These are phyloP conservation scores for Aspergillus unguis DNA, from an alignment of 2,329 filamentous ascomycete genomes.

Conservation along the genomic window DNA sequence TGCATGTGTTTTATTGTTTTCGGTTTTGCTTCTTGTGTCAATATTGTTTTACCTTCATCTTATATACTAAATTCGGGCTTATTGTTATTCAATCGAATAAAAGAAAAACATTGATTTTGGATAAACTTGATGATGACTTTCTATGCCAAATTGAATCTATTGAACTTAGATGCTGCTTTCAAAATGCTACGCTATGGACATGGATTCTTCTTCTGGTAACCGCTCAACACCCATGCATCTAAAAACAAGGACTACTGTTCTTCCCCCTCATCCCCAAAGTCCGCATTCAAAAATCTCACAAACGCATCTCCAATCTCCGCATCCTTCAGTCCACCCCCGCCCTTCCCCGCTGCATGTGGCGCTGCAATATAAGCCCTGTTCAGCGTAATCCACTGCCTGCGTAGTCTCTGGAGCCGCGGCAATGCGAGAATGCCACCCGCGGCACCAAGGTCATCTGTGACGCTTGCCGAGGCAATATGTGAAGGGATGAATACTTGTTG, in stretches of 20 bases:
- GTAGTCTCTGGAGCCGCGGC: slow-evolving; percentile 42
- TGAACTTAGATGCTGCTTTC: no score
- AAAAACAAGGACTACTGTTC: background rate
- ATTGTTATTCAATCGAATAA: no score
- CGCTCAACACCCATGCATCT: background rate
- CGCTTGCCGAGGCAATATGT: slow-evolving; percentile 34
- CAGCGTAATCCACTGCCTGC: slow-evolving; percentile 47
- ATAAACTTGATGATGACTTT: no score
- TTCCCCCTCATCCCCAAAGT: slow-evolving; percentile 35
- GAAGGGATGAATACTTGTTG: slow-evolving; percentile 36
- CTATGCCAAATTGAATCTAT: no score
- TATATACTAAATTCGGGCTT: background rate
- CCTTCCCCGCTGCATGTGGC: slow-evolving; percentile 32
- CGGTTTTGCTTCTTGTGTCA: slow-evolving; percentile 1
- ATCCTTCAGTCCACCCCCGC: slow-evolving; percentile 30
- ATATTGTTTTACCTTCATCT: background rate
- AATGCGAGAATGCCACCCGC: slow-evolving; percentile 41
- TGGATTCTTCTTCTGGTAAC: background rate
- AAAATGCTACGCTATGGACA: no score
- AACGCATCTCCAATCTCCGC: slow-evolving; percentile 44
- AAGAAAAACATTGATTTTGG: no score
- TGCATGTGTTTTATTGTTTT: background rate
- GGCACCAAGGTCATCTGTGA: slow-evolving; percentile 43
- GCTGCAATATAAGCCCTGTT: slow-evolving; percentile 41
- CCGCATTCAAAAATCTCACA: slow-evolving; percentile 46